Evolutionary conservation across 306 rosid species (phyloP), one percentile per base, ranked within the genome.

Genomic region (Arachis hypogaea): DNA sequence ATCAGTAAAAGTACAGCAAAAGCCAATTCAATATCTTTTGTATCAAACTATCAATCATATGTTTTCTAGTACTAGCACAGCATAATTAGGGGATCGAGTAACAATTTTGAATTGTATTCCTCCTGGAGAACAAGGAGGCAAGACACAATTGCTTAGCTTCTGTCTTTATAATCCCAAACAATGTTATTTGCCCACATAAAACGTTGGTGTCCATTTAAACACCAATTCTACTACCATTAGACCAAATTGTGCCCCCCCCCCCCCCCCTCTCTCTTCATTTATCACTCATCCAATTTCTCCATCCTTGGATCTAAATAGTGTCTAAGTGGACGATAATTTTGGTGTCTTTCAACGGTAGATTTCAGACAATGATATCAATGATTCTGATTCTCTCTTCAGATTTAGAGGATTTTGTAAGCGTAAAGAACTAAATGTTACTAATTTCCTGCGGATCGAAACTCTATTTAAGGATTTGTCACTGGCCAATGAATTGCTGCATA

Each of bases 1-100:
- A 80, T 83, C 76, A 79, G 76, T 45, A 60, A 46, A 54, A 28
- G 45, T 16, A 16, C 58, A 50, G 42, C 12, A 28, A 52, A 38
- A 12, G 12, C 22, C 38, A 59, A 36, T 29, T 63, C 30, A 56
- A 68, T 5, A 44, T 62, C 57, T 36, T 60, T 29, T 59, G 22
- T 69, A 46, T 29, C 57, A 72, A 36, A 49, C 30, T 50, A 42
- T 29, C 50, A 68, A 38, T 57, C 41, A 58, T 50, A 33, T 38
- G 55, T 43, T 49, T 28, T 40, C 36, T 10, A 45, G 41, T 36
- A 42, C 62, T 62, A 56, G 8, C 18, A 38, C 50, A 29, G 4
- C 71, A 69, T 30, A 43, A 9, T 11, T 11, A 60, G 63, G 12
- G 5, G 3, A 2, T 22, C 7, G 16, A 16, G 4, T 33, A 60